Percentiles rank a stretch among this genome's conserved stretches.
Conservation (phyloP, 345 rosid species). For the Eutrema yunnanense region DNA sequence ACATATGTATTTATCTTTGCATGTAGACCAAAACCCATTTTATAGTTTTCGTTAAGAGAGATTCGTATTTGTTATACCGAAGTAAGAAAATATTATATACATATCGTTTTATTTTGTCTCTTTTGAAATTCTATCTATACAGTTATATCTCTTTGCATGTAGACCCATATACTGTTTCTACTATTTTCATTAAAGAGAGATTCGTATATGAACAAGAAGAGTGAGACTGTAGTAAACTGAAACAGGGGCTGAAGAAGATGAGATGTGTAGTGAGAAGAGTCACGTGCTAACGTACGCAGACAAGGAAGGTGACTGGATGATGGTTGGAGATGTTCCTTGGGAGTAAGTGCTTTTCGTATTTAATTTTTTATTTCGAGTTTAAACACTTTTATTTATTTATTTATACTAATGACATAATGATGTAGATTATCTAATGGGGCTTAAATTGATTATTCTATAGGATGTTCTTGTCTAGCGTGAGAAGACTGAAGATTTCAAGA, state of each 20-base stretch:
- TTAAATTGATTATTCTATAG: slow-evolving; percentile 8
- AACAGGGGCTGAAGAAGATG: slow-evolving; percentile 38
- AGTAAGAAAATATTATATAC: background rate
- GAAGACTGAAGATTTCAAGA: slow-evolving; percentile 36
- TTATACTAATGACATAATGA: background rate
- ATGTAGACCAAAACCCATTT: background rate
- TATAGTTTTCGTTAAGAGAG: background rate
- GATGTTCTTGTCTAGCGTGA: slow-evolving; percentile 36
- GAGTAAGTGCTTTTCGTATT: slow-evolving; percentile 20
- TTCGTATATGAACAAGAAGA: background rate
- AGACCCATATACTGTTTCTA: background rate
- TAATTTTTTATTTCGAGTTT: background rate
- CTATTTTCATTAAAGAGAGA: background rate
- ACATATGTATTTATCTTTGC: background rate
- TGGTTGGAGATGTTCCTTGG: slow-evolving; percentile 40
- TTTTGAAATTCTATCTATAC: background rate
- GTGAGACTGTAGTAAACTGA: background rate
- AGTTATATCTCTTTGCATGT: background rate
- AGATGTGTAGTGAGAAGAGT: slow-evolving; percentile 31
- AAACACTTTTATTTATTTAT: background rate
- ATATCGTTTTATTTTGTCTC: background rate
- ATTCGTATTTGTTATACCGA: background rate
- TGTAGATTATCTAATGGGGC: background rate
- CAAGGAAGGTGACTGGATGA: slow-evolving; percentile 37
- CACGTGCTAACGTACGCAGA: slow-evolving; percentile 36